Evolutionary conservation across 75 land plant genomes (phyloP).

Genomic region (Adiantum capillusveneris): DNA sequence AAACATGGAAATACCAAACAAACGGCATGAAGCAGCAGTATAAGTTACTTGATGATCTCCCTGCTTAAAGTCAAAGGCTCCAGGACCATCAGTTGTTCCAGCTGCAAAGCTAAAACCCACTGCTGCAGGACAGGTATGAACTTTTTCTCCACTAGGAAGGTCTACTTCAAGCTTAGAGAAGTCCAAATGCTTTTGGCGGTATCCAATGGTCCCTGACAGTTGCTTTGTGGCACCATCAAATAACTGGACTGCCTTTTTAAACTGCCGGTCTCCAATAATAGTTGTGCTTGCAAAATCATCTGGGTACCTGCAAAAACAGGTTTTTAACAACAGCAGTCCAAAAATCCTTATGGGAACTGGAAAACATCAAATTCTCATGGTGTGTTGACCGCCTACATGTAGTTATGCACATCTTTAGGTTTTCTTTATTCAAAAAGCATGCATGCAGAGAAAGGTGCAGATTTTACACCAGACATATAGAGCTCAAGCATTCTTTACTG

Average conservation of each 20-base stretch:
- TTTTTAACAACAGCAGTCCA: too few species aligned
- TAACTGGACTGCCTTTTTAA: slow-evolving; percentile 57
- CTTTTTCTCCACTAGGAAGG: slow-evolving; percentile 36
- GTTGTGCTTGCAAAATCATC: slow-evolving; percentile 95
- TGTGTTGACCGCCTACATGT: too few species aligned
- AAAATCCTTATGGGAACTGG: too few species aligned
- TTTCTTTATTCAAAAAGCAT: too few species aligned
- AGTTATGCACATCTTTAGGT: too few species aligned
- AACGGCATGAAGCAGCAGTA: too few species aligned
- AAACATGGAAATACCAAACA: not conserved
- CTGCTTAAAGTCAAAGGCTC: slow-evolving; percentile 95
- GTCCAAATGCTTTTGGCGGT: slow-evolving; percentile 66
- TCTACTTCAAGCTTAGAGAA: slow-evolving; percentile 64
- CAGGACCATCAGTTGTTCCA: slow-evolving; percentile 98
- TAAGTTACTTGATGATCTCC: slow-evolving; percentile 64
- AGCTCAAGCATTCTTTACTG: too few species aligned
- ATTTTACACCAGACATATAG: too few species aligned
- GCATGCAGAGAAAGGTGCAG: too few species aligned
- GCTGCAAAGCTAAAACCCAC: slow-evolving; percentile 98
- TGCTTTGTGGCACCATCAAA: slow-evolving; percentile 62
- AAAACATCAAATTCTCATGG: too few species aligned
- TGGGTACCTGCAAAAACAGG: slow-evolving; percentile 50
- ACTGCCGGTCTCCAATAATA: slow-evolving; percentile 73
- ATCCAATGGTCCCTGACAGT: slow-evolving; percentile 61
- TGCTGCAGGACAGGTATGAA: slow-evolving; percentile 91